Evolutionary conservation across 1,284 basidiomycete species (phyloP), one percentile per base, ranked within the genome.

Genomic region (Tilletia walkeri): DNA sequence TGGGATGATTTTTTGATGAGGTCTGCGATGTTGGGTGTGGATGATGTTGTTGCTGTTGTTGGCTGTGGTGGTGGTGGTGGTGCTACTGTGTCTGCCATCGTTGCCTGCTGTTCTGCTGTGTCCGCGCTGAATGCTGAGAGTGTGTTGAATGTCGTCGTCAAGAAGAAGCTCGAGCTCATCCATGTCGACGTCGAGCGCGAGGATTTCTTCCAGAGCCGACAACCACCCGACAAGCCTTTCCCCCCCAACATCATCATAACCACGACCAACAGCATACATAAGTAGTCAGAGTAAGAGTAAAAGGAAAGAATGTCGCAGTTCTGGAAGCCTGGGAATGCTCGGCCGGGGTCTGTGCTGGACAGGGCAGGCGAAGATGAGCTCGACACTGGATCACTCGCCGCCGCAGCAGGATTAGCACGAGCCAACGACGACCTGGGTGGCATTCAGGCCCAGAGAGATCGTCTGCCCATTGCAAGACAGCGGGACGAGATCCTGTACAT

Each of bases 401-500:
- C 71, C 34, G 56, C 67, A 12, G 63, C 70, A 4, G 20, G 53
- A 12, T 30, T 70, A 18, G 53, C 48, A 10, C 67, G 66, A 6
- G 53, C 53, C 38, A 38, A 47, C 12, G 61, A 34, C 59, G 14
- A 41, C 36, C 9, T 6, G 30, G 50, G n/a, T 20, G 89, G 90
- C 4, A 87, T 95, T 20, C 89, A 90, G 73, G 87, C 88, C 24
- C 91, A 94, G 77, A 86, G 93, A 68, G 89, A 91, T 82, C 86
- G 89, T 6, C 86, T 98, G 48, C 94, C 95, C 0, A 95, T 98
- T 73, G 90, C 88, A 84, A 93, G 92, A 80, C 92, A 96, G 83
- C 88, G 93, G 67, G 86, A 91, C 54, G 89, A 90, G 73, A 86
- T 98, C 14, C 85, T 98, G 3, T 92, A 93, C 81, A 90, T 90